Conservation (phyloP, 2,329 filamentous ascomycete genomes). For the Cryphonectria parasitica region DNA sequence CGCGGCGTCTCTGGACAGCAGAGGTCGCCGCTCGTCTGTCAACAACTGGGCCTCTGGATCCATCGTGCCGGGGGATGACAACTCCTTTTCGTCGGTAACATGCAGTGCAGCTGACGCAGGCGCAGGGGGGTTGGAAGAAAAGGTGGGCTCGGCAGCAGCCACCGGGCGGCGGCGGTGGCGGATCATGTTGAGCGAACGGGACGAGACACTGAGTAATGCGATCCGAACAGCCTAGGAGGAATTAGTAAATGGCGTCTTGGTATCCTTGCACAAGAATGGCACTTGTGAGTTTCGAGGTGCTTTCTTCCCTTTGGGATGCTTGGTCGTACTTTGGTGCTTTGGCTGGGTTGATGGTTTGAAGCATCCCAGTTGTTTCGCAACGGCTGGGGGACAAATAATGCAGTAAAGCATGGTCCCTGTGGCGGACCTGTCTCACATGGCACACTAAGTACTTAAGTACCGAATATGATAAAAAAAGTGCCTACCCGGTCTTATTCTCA, state of each 20-base stretch:
- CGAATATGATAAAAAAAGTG: not conserved
- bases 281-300: not conserved
- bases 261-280: constrained; percentile 7
- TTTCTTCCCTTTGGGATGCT: too few relatives aligned
- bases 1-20: constrained; percentile 30
- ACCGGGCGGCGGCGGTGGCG: constrained; percentile 31
- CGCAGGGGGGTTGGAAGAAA: constrained; percentile 20
- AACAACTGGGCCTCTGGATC: constrained; percentile 2
- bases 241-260: not conserved
- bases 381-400: not conserved
- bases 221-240: not conserved
- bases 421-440: not conserved
- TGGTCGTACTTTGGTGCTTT: not conserved
- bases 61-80: not conserved
- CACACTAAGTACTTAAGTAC: not conserved
- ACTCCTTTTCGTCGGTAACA: constrained; percentile 15
- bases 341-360: not conserved
- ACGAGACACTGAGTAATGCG: constrained; percentile 14
- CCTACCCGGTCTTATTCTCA: not conserved
- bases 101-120: constrained; percentile 16
- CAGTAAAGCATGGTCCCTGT: not conserved
- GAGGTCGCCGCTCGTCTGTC: constrained; percentile 33
- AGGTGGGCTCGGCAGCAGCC: constrained; percentile 24
- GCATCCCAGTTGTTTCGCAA: not conserved
- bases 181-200: constrained; percentile 28